Evolutionary conservation across 2,329 filamentous ascomycete genomes (phyloP).

Genomic region (Aspergillus sclerotialis): DNA sequence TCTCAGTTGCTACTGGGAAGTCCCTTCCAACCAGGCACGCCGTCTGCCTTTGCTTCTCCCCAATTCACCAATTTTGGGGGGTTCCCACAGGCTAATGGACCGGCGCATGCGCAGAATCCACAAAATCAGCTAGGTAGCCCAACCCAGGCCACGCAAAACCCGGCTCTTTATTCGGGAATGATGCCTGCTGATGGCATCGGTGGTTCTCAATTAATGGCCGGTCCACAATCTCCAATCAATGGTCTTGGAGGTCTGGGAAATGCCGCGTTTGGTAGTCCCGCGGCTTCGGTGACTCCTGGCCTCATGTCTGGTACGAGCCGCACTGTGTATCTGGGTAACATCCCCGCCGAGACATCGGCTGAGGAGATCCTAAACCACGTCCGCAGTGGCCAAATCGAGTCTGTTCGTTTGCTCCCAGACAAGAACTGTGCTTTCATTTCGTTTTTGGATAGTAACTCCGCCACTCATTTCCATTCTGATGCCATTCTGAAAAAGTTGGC

Average conservation of each 20-base stretch:
- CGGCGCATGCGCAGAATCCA: slow-evolving; percentile 49
- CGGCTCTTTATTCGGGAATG: slow-evolving; percentile 75
- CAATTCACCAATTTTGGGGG: slow-evolving; percentile 81
- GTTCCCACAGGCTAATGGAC: slow-evolving; percentile 59
- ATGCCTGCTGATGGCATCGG: slow-evolving; percentile 80
- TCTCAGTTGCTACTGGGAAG: slow-evolving; percentile 92
- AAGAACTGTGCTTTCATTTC: slow-evolving; percentile 99
- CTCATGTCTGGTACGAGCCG: slow-evolving; percentile 85
- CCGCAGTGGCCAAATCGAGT: slow-evolving; percentile 95
- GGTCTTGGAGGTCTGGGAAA: slow-evolving; percentile 60
- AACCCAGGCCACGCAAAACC: slow-evolving; percentile 61
- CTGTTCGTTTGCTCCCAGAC: slow-evolving; percentile 90
- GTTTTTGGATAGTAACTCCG: slow-evolving; percentile 93
- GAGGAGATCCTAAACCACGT: slow-evolving; percentile 97
- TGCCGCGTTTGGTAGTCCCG: slow-evolving; percentile 57
- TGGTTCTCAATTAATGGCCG: slow-evolving; percentile 69
- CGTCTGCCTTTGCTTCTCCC: slow-evolving; percentile 79
- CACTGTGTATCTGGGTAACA: slow-evolving; percentile 96
- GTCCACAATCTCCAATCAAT: slow-evolving; percentile 77
- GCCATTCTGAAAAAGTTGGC: slow-evolving; percentile 99
- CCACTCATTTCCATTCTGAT: slow-evolving; percentile 98
- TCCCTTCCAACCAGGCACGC: slow-evolving; percentile 92
- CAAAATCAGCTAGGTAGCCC: slow-evolving; percentile 64
- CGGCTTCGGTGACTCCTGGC: slow-evolving; percentile 69
- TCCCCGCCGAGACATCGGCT: slow-evolving; percentile 92